Evolutionary conservation across 805 yeast genomes (phyloP).

Genomic region (Cyberlindnera subsufficiens): DNA sequence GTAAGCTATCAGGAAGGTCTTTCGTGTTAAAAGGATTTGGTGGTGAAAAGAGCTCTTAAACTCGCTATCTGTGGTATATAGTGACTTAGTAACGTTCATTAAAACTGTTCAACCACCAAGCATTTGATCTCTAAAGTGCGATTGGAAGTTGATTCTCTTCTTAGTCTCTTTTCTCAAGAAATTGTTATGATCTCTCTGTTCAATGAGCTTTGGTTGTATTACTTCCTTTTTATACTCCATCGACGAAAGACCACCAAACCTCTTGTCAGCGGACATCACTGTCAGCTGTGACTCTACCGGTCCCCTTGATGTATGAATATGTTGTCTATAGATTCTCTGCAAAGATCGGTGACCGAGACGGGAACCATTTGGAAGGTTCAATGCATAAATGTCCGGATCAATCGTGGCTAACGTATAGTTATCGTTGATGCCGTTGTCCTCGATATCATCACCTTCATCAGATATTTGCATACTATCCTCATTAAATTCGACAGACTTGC

Average conservation of each 20-base stretch:
- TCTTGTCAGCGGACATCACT: slow-evolving; percentile 68
- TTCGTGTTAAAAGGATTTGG: slow-evolving; percentile 26
- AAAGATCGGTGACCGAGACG: slow-evolving; percentile 79
- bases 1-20: slow-evolving; percentile 26
- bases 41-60: slow-evolving; percentile 7
- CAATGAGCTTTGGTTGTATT: slow-evolving; percentile 36
- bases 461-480: slow-evolving; percentile 21
- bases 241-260: slow-evolving; percentile 58
- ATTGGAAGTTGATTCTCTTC: slow-evolving; percentile 74
- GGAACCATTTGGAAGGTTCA: slow-evolving; percentile 72
- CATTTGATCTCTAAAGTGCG: slow-evolving; percentile 75
- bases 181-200: slow-evolving; percentile 38
- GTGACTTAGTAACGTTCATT: too few relatives aligned
- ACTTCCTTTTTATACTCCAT: slow-evolving; percentile 44
- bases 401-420: slow-evolving; percentile 32
- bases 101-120: slow-evolving; percentile 30
- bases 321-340: slow-evolving; percentile 67
- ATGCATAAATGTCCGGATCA: slow-evolving; percentile 55
- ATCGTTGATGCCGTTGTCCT: slow-evolving; percentile 25
- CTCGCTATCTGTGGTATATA: background rate
- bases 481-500: slow-evolving; percentile 28
- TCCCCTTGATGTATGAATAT: slow-evolving; percentile 37
- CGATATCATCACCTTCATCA: slow-evolving; percentile 18
- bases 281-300: slow-evolving; percentile 65
- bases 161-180: slow-evolving; percentile 49